A percentile compares a stretch with the other conserved stretches of the same genome.
These are phyloP conservation scores for Lizanozyma gosingica DNA, from an alignment of 1,139 yeast genomes.

Conservation along the genomic window DNA sequence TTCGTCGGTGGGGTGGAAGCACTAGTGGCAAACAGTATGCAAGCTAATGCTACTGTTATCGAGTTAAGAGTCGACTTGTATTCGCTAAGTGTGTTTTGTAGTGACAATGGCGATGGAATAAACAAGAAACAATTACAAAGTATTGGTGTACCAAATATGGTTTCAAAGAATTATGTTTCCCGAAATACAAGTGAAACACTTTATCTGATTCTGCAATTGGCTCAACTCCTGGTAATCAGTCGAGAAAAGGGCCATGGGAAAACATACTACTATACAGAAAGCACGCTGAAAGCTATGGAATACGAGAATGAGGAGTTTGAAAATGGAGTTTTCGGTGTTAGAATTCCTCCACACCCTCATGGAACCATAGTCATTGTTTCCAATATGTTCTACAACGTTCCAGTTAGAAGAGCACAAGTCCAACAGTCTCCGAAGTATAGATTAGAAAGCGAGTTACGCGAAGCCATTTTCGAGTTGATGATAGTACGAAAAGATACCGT, in stretches of 20 bases:
- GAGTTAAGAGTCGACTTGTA: constrained; percentile 28
- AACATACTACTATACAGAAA: constrained; percentile 11
- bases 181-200: constrained; percentile 43
- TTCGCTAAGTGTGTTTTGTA: constrained; percentile 30
- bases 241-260: constrained; percentile 15
- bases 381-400: constrained; percentile 44
- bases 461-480: constrained; percentile 14
- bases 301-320: constrained; percentile 4
- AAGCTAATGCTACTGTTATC: constrained; percentile 41
- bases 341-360: constrained; percentile 4
- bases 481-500: too few relatives aligned
- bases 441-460: constrained; percentile 23
- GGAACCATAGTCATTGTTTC: constrained; percentile 48
- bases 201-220: constrained; percentile 24
- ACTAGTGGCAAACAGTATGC: constrained; percentile 42
- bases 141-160: constrained; percentile 25
- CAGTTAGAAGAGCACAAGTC: constrained; percentile 43
- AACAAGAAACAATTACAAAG: constrained; percentile 12
- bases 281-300: constrained; percentile 2
- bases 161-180: constrained; percentile 36
- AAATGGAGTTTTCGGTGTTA: neutral
- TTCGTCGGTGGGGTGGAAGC: constrained; percentile 28
- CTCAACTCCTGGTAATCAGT: constrained; percentile 28
- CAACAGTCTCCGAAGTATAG: constrained; percentile 14
- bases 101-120: constrained; percentile 33